Evolutionary conservation across 1,284 basidiomycete genomes (phyloP).

Genomic region (Rugosomyces carneus): DNA sequence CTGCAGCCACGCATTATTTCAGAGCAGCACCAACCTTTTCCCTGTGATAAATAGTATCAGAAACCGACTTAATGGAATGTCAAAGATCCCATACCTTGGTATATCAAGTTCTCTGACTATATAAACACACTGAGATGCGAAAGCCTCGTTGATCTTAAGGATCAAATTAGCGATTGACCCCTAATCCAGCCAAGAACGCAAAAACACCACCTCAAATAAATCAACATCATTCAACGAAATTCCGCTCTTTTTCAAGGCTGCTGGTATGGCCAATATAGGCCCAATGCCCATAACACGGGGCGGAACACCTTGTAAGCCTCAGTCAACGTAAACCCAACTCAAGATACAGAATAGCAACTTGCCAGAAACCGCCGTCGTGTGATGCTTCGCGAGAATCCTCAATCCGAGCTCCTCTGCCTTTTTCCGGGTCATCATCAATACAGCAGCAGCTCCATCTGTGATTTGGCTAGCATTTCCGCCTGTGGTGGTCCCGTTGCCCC

Average conservation of each 20-base stretch:
- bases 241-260: constrained; percentile 59
- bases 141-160: constrained; percentile 85
- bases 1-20: neutral
- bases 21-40: constrained; percentile 28
- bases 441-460: constrained; percentile 85
- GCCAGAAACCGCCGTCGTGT: constrained; percentile 72
- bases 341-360: constrained; percentile 17
- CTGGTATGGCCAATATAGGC: constrained; percentile 67
- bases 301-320: constrained; percentile 43
- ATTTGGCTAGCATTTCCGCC: constrained; percentile 89
- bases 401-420: constrained; percentile 80
- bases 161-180: neutral
- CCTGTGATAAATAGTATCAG: constrained; percentile 17
- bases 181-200: neutral
- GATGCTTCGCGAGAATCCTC: constrained; percentile 71
- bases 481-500: constrained; percentile 74
- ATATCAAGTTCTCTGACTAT: constrained; percentile 70
- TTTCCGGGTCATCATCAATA: constrained; percentile 80
- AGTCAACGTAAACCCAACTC: neutral
- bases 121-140: constrained; percentile 86
- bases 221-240: constrained; percentile 71
- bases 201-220: constrained; percentile 62
- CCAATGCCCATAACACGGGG: constrained; percentile 86
- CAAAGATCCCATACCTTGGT: constrained; percentile 26
- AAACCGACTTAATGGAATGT: neutral